phyloP scores from a whole-genome alignment of 1,284 basidiomycete genomes.

The Ganoderma lucidum region DNA sequence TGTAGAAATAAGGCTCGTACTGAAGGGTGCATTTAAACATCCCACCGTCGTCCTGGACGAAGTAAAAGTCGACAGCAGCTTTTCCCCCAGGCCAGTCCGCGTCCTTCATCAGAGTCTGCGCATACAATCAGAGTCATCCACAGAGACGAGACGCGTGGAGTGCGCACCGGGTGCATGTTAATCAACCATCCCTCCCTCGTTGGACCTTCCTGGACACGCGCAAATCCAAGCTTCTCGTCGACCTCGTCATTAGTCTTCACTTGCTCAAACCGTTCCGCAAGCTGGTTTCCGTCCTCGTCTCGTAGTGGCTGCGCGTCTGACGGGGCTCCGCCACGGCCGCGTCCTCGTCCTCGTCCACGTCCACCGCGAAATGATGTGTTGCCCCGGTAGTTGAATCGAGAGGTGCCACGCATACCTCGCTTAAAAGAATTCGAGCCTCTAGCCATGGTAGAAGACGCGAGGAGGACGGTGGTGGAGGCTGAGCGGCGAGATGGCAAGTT shows the following conservation, averaged over 20 bases:
- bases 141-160: not conserved
- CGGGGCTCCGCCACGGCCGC: constrained; percentile 53
- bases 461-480: not conserved
- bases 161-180: constrained; percentile 95
- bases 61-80: constrained; percentile 96
- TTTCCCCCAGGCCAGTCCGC: constrained; percentile 82
- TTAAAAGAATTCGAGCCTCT: constrained; percentile 37
- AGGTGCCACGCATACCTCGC: constrained; percentile 36
- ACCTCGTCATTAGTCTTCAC: constrained; percentile 83
- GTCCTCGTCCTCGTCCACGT: constrained; percentile 68
- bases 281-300: constrained; percentile 88
- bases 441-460: constrained; percentile 35
- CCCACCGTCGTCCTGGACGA: constrained; percentile 95
- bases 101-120: constrained; percentile 86
- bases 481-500: not conserved
- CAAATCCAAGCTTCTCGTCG: constrained; percentile 94
- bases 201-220: constrained; percentile 77
- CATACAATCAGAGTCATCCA: not conserved
- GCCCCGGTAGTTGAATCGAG: constrained; percentile 47
- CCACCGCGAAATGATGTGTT: constrained; percentile 48
- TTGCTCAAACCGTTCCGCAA: constrained; percentile 86
- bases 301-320: constrained; percentile 59
- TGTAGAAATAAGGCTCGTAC: constrained; percentile 95
- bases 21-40: constrained; percentile 96
- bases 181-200: constrained; percentile 92